Evolutionary conservation across 768 basidiomycete species (phyloP), one percentile per base, ranked within the genome.

Genomic region (Amanita thiersii): DNA sequence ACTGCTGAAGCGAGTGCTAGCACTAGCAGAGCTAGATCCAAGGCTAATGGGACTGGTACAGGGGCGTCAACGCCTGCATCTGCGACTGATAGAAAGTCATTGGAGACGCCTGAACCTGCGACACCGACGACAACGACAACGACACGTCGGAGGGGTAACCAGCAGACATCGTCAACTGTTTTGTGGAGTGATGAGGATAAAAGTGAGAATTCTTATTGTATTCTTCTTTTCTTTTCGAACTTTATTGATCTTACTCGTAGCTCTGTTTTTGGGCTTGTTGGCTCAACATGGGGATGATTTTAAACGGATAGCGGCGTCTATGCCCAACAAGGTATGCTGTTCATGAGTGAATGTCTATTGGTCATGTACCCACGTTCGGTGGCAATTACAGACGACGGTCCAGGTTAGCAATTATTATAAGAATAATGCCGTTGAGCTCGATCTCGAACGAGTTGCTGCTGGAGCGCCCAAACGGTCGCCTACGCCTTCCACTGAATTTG

Each of bases 151-250:
- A 57, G 45, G 50, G 45, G n/a, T n/a, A n/a, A n/a, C n/a, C n/a
- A 25, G 29, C 30, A 10, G 3, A 43, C 43, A 24, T 28, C 46
- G 38, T 31, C 52, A n/a, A 45, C 55, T 20, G 61, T 57, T 28
- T 70, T 71, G 36, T 86, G 84, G 82, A 74, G 77, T 2, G 73
- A 75, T 6, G 74, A 77, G 25, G 85, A 88, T 51, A 79, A 77
- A 64, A 67, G 78, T 78, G 43, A 51, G 70, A 58, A 11, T 23
- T 38, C 8, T 12, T 6, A 12, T 41, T 28, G 10, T 12, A 17
- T 9, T 29, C 21, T 34, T 24, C 8, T 32, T 11, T 32, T 25
- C 18, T 3, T 15, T 26, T n/a, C 3, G 31, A 25, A 18, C 5
- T 14, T 20, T 12, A 32, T 41, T 5, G 7, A 10, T 40, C 39